A percentile compares a stretch with the other conserved stretches of the same genome.
phyloP scores from a whole-genome alignment of 345 rosid species.

The Citropsis articulata region DNA sequence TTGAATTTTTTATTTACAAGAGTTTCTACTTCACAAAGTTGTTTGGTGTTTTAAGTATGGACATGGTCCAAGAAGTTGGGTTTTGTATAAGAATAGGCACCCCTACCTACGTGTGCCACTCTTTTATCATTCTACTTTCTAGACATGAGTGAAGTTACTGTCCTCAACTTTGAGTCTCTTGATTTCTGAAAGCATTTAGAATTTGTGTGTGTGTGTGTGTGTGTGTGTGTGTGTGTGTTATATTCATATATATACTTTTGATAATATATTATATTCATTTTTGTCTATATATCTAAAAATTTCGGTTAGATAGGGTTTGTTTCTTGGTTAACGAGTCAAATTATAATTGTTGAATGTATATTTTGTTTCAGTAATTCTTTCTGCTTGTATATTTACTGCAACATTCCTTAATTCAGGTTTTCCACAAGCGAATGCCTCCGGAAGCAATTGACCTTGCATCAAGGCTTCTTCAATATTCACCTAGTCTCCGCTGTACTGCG shows the following conservation, averaged over 20 bases:
- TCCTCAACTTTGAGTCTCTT: background rate
- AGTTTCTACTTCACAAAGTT: background rate
- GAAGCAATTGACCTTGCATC: conserved; percentile 89
- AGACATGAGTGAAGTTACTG: background rate
- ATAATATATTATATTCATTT: too few species aligned
- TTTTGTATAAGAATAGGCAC: background rate
- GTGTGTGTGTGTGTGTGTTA: background rate
- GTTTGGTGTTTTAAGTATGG: background rate
- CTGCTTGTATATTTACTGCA: background rate
- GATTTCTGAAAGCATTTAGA: background rate
- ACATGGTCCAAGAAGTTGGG: background rate
- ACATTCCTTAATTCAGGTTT: conserved; percentile 42
- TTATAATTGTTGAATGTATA: background rate
- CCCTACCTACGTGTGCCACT: background rate
- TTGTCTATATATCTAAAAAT: background rate
- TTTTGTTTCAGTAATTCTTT: background rate
- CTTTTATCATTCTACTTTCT: background rate
- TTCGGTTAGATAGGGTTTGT: background rate
- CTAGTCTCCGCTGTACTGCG: conserved; percentile 73
- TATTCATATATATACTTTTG: too few species aligned
- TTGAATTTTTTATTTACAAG: background rate
- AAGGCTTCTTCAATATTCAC: conserved; percentile 80
- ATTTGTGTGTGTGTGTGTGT: too few species aligned
- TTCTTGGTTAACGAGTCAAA: background rate
- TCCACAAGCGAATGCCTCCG: conserved; percentile 84